Base-by-base conservation (phyloP, 2,329 filamentous ascomycete species). In the Colletotrichum somersetense region DNA sequence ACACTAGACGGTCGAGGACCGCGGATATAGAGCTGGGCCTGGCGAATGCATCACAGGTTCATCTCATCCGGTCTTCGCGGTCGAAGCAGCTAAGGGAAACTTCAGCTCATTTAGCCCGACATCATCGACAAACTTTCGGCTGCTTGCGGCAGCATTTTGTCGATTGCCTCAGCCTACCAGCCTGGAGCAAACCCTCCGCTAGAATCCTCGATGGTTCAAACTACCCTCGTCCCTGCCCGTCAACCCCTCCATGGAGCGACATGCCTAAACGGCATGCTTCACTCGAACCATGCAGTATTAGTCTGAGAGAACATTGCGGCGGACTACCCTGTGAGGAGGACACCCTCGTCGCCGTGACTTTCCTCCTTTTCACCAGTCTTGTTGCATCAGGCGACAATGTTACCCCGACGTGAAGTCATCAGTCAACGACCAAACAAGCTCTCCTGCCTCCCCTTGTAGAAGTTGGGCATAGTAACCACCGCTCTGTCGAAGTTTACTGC, bases 101-200 rank as follows among this genome's bases (percentile, higher is more conserved):
- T 12, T 50, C n/a, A 7, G 44, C 33, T 59, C 67, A 35, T 56
- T 56, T 10, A 57, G 14, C 33, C 23, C 33, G 14, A 16, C n/a
- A 35, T 42, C 53, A 69, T 72, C 44, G 33, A 68, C 69, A 72
- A 33, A 64, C 50, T 72, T 72, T 61, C 58, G 69, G 59, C 58
- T 64, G 69, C 65, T 69, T 64, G 65, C 69, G 62, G 57, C 68
- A 59, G 53, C 42, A n/a, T 58, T 57, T 42, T 55, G n/a, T 59
- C 12, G 11, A 53, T 42, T 26, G 30, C 40, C 44, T 64, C 59
- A 64, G 52, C 53, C 35, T 38, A 53, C 55, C 14, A 40, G 18
- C 18, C 59, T 63, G 69, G 65, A 72, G 66, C 65, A 72, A 72
- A 42, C 40, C 42, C 64, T 30, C 66, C 69, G 69, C 69, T 18